Base-by-base conservation (phyloP, 2,329 filamentous ascomycete genomes). In the Sporothrix pseudoabietina region DNA sequence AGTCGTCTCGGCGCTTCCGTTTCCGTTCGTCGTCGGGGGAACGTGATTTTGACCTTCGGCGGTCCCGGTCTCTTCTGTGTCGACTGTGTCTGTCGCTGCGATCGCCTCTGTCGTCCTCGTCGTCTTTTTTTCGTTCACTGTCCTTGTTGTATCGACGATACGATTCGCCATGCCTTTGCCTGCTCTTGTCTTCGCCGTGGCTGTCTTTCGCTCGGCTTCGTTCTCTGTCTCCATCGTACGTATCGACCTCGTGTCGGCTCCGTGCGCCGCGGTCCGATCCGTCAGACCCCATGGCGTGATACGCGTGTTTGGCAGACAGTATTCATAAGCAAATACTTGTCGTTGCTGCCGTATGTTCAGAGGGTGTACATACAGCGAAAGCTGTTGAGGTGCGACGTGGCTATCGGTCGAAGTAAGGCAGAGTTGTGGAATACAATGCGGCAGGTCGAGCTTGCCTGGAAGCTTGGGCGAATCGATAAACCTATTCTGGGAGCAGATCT, bases 81-180 rank as follows among this genome's bases (percentile, higher is more conserved):
- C 73, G 73, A 68, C 68, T 12, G 73, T 71, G 22, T 8, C 32
- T 9, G 39, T 72, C 35, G 39, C 35, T 61, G 57, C 71, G 14
- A 7, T 41, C 75, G 72, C 73, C 72, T 72, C 74, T 71, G 57
- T 57, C n/a, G 8, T 57, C 61, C 10, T 41, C 55, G 14, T 61
- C 61, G 32, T 61, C 41, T 19, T 26, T 54, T 79, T 78, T 68
- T 75, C 76, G 30, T 14, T 55, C 35, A 75, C 81, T 82, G 63
- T 4, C 49, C 9, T 61, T 30, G 30, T 44, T 39, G n/a, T 59
- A 55, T 35, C 41, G 71, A 10, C 63, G 49, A 19, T 30, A 22
- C 41, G n/a, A 41, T 9, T 49, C 41, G 3, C 39, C 16, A 16
- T 72, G 47, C 47, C 47, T 44, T 30, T 47, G 47, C 32, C 39